A percentile compares a stretch with the other conserved stretches of the same genome.
Conservation (phyloP, 257 asterid genomes). For the Capsicum rhomboideum region DNA sequence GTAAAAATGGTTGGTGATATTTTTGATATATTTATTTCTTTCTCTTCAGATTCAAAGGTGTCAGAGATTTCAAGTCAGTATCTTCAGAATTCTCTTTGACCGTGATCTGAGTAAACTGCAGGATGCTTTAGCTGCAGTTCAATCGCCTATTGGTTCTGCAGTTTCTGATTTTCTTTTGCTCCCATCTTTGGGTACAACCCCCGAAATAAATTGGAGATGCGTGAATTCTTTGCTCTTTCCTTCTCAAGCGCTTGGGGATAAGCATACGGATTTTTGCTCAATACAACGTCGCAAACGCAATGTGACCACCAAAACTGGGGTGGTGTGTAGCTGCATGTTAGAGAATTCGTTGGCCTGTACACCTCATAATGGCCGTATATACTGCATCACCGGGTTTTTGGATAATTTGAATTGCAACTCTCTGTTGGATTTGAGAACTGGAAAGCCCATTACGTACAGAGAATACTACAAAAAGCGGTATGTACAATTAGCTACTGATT, state of each 20-base stretch:
- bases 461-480: slow-evolving; percentile 40
- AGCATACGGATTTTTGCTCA: slow-evolving; percentile 11
- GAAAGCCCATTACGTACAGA: slow-evolving; percentile 35
- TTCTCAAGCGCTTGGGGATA: neutral
- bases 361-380: slow-evolving; percentile 48
- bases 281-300: neutral
- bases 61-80: slow-evolving; percentile 44
- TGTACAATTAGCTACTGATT: neutral
- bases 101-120: slow-evolving; percentile 24
- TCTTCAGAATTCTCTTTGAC: slow-evolving; percentile 44
- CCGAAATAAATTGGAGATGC: slow-evolving; percentile 46
- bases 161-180: slow-evolving; percentile 55
- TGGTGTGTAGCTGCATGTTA: slow-evolving; percentile 48
- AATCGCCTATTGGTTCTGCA: slow-evolving; percentile 4
- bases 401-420: slow-evolving; percentile 36
- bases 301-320: slow-evolving; percentile 38
- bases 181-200: slow-evolving; percentile 26
- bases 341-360: slow-evolving; percentile 61
- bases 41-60: slow-evolving; percentile 39
- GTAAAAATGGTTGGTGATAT: neutral
- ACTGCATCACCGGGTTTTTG: slow-evolving; percentile 38
- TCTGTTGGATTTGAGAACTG: slow-evolving; percentile 25
- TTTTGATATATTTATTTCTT: neutral
- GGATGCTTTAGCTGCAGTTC: slow-evolving; percentile 14
- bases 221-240: slow-evolving; percentile 24